Evolutionary conservation across 1,139 yeast species (phyloP).

Genomic region (Yamadazyma songkhlaensis): DNA sequence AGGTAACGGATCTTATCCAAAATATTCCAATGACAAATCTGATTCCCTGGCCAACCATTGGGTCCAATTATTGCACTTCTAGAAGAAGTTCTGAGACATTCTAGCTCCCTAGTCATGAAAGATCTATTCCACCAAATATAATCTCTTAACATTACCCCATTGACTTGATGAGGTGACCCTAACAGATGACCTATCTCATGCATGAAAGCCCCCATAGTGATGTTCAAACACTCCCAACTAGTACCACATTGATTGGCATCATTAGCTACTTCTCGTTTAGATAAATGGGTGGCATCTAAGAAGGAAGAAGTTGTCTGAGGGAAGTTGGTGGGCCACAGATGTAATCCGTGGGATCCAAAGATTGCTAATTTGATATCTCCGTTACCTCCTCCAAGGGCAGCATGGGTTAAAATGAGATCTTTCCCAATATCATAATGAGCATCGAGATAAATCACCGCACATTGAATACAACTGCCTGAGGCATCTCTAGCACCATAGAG

Average conservation of each 20-base stretch:
- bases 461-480: constrained; percentile 54
- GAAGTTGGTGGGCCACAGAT: constrained; percentile 81
- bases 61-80: constrained; percentile 41
- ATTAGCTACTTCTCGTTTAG: constrained; percentile 75
- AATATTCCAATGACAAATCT: constrained; percentile 77
- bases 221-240: constrained; percentile 84
- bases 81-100: constrained; percentile 50
- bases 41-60: constrained; percentile 44
- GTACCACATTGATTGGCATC: constrained; percentile 84
- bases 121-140: constrained; percentile 79
- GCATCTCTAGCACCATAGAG: constrained; percentile 10
- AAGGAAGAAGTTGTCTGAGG: constrained; percentile 70
- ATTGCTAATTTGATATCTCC: constrained; percentile 73
- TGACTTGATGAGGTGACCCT: constrained; percentile 89
- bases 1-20: constrained; percentile 75
- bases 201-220: constrained; percentile 91
- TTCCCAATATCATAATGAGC: constrained; percentile 70
- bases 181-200: constrained; percentile 91
- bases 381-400: constrained; percentile 91
- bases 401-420: constrained; percentile 76
- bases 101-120: constrained; percentile 70
- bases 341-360: constrained; percentile 90
- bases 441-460: constrained; percentile 83
- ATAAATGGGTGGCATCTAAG: constrained; percentile 65
- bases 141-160: constrained; percentile 88